Evolutionary conservation across 2,329 filamentous ascomycete species (phyloP).

Genomic region (Colletotrichum abscissum): DNA sequence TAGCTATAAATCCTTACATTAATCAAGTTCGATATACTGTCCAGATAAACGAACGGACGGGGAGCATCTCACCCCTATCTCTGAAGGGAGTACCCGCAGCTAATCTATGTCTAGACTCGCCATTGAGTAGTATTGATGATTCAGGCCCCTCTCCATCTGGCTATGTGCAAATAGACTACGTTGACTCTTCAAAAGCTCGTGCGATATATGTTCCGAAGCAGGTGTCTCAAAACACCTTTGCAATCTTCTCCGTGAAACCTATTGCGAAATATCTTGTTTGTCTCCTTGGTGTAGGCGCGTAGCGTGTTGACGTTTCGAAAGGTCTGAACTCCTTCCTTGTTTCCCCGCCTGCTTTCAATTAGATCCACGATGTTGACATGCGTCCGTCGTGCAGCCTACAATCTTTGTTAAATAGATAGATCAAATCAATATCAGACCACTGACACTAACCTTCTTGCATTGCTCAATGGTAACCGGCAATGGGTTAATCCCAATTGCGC

Average conservation of each 20-base stretch:
- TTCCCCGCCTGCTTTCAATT: not conserved
- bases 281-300: not conserved
- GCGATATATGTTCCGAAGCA: not conserved
- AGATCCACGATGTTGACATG: not conserved
- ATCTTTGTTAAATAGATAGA: not conserved
- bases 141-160: not conserved
- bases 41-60: too few species aligned
- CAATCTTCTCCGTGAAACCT: not conserved
- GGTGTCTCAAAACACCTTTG: not conserved
- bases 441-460: not conserved
- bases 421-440: not conserved
- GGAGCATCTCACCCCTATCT: too few species aligned
- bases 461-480: not conserved
- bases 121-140: constrained; percentile 64
- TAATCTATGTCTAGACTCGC: too few species aligned
- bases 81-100: too few species aligned
- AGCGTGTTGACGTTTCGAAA: not conserved
- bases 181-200: not conserved
- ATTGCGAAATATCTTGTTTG: not conserved
- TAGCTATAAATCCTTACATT: too few species aligned
- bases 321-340: not conserved
- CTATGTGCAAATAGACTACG: not conserved
- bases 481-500: not conserved
- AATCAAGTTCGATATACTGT: too few species aligned
- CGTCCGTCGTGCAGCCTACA: not conserved